Evolutionary conservation across 306 rosid species (phyloP).

Genomic region (Cucumis cinereus): DNA sequence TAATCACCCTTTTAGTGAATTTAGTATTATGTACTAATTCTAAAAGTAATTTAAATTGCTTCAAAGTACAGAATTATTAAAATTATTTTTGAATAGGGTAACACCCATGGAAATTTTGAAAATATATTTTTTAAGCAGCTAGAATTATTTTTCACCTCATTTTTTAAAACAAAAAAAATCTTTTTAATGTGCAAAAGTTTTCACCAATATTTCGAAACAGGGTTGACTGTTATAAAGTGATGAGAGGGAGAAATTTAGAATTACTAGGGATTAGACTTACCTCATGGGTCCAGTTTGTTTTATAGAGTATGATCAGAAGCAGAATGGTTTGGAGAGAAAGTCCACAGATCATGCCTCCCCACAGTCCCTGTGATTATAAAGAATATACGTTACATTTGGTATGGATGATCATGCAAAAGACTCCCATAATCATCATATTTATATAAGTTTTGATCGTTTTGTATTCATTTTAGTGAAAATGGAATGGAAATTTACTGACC

Average conservation of each 20-base stretch:
- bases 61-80: neutral
- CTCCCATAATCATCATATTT: neutral
- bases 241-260: neutral
- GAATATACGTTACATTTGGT: neutral
- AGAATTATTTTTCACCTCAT: neutral
- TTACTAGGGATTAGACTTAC: conserved; percentile 2
- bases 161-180: too few species aligned
- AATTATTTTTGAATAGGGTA: neutral
- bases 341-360: conserved; percentile 57
- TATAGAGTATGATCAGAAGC: conserved; percentile 27
- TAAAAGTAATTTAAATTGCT: neutral
- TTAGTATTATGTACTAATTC: neutral
- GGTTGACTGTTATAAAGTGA: too few species aligned
- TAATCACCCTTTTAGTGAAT: too few species aligned
- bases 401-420: neutral
- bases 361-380: conserved; percentile 29
- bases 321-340: conserved; percentile 38
- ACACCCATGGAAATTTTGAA: neutral
- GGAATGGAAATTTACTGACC: conserved; percentile 23
- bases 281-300: conserved; percentile 52
- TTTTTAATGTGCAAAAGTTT: neutral
- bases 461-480: neutral
- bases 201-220: too few species aligned
- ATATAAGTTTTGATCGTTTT: neutral
- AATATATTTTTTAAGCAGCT: neutral